phyloP scores from a whole-genome alignment of 768 basidiomycete species.

The Lentinula detonsa region DNA sequence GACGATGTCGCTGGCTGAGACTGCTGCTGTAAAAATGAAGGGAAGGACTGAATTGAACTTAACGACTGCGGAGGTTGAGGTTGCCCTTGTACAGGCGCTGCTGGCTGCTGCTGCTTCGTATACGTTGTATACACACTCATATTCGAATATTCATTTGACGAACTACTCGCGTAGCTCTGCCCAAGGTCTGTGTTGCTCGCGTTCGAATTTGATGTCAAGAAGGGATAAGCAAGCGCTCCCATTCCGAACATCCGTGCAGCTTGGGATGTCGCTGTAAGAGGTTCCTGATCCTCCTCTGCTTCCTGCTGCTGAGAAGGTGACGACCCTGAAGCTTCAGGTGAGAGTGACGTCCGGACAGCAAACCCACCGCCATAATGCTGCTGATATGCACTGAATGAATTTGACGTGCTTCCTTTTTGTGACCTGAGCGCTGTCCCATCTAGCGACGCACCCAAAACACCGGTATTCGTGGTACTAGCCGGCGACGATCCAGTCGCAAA shows the following conservation, averaged over 20 bases:
- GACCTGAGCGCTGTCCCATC: not conserved
- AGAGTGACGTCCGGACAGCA: not conserved
- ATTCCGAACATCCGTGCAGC: conserved; percentile 5
- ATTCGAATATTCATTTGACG: not conserved
- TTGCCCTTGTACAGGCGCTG: not conserved
- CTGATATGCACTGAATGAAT: not conserved
- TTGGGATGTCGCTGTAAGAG: conserved; percentile 1
- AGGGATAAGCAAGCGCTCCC: not conserved
- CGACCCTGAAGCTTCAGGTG: not conserved
- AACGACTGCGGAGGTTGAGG: not conserved
- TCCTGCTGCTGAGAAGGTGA: not conserved
- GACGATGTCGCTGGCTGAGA: not conserved
- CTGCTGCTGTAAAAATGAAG: not conserved
- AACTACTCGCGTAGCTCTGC: not conserved
- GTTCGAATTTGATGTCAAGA: not conserved
- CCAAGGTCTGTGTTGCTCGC: not conserved
- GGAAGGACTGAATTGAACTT: not conserved
- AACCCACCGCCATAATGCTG: not conserved
- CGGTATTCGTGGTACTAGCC: not conserved
- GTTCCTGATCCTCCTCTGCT: not conserved
- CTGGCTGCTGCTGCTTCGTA: not conserved
- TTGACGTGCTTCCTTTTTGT: not conserved
- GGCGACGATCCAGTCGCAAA: not conserved
- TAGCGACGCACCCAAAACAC: not conserved
- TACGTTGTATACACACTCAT: not conserved